Conservation (phyloP, 805 yeast genomes). For the Pichia insulana region DNA sequence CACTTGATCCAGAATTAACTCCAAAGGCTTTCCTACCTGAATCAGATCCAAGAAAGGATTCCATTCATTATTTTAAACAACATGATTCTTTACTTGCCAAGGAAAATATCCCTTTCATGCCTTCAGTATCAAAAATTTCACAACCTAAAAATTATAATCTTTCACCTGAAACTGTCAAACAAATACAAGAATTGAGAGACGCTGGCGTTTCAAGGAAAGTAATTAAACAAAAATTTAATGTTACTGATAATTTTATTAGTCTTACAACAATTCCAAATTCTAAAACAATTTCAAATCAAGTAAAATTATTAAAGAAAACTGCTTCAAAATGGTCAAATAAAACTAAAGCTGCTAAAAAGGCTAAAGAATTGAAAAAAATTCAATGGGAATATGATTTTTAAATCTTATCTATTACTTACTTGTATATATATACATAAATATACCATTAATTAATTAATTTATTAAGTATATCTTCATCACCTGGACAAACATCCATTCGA, state of each 20-base stretch:
- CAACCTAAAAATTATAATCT: constrained; percentile 22
- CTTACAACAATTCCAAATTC: constrained; percentile 23
- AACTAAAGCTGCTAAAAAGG: constrained; percentile 19
- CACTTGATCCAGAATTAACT: constrained; percentile 25
- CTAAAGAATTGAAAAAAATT: constrained; percentile 15
- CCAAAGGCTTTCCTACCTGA: constrained; percentile 30
- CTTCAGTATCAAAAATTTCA: constrained; percentile 18
- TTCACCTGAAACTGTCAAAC: constrained; percentile 18
- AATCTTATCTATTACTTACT: not conserved
- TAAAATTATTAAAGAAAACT: constrained; percentile 14
- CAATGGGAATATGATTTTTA: constrained; percentile 23
- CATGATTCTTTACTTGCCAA: constrained; percentile 11
- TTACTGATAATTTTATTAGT: constrained; percentile 26
- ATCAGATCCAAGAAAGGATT: constrained; percentile 22
- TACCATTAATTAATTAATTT: not conserved
- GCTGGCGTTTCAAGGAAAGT: constrained; percentile 25
- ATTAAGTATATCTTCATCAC: constrained; percentile 14
- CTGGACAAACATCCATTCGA: constrained; percentile 22
- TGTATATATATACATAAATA: constrained; percentile 7
- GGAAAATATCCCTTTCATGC: constrained; percentile 24
- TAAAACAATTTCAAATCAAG: constrained; percentile 15
- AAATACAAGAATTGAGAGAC: constrained; percentile 25
- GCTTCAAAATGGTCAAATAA: constrained; percentile 21
- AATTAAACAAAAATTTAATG: constrained; percentile 23
- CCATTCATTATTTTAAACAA: constrained; percentile 23